Percentiles rank a stretch among this genome's conserved stretches.
These are phyloP conservation scores for Kwoniella newhampshirensis DNA, from an alignment of 768 basidiomycete genomes.

Conservation along the genomic window DNA sequence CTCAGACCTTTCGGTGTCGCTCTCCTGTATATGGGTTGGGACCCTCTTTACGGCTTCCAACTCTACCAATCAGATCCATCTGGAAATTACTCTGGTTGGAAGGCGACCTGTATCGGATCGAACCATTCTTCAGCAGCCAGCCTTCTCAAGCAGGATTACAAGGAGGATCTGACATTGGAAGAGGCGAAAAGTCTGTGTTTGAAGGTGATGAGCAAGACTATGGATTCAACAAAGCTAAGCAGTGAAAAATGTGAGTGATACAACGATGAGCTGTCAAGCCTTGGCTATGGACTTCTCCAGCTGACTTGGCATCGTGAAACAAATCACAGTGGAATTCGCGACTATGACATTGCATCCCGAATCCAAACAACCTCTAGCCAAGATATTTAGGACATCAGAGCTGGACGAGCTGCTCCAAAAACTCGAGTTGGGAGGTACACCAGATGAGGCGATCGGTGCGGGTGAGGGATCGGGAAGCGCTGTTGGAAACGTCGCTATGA, in stretches of 20 bases:
- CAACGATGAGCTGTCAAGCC: no score
- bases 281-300: not conserved
- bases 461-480: constrained; percentile 52
- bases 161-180: constrained; percentile 86
- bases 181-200: constrained; percentile 90
- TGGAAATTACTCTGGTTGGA: constrained; percentile 97
- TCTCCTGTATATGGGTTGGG: constrained; percentile 92
- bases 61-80: constrained; percentile 98
- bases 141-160: constrained; percentile 95
- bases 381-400: constrained; percentile 86
- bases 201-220: constrained; percentile 97
- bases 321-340: constrained; percentile 81
- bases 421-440: constrained; percentile 83
- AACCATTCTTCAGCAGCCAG: constrained; percentile 68
- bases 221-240: constrained; percentile 95
- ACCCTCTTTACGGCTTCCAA: constrained; percentile 93
- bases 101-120: constrained; percentile 97
- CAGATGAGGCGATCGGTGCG: constrained; percentile 57
- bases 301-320: not conserved
- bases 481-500: constrained; percentile 48
- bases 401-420: constrained; percentile 76
- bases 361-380: constrained; percentile 77
- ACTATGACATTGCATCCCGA: constrained; percentile 80
- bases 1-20: constrained; percentile 98
- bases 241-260: constrained; percentile 83